Base-by-base conservation (phyloP, 805 yeast genomes). In the Hanseniaspora osmophila region DNA sequence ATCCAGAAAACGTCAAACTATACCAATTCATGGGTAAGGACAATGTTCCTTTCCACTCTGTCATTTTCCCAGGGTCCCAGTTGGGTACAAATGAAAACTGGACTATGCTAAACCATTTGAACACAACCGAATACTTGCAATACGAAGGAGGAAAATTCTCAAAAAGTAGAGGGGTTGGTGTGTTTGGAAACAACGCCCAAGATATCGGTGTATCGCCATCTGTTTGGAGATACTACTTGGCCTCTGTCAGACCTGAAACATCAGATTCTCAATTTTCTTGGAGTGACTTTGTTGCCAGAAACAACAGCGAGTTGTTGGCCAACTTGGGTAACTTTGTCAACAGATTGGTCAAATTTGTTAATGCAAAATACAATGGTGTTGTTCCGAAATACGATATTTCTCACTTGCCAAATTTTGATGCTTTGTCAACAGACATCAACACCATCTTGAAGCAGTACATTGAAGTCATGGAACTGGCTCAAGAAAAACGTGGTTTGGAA, bases 1-100 rank as follows among this genome's bases (percentile, higher is more conserved):
- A 83, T 59, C 94, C 95, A n/a, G 86, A 87, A 45, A 63, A 87
- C 50, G 96, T 92, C 51, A 67, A 83, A 52, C 70, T 92, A 53
- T 86, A 84, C 63, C 99, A 92, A 70, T 92, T 92, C 64, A 92
- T 92, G 99, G 99, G 99, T 66, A 92, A 92, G 64, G 99, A 92
- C 66, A 92, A 92, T 60, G 96, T 88, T 57, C 96, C 97, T 30
- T 92, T 92, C 85, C 99, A 92, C 62, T 83, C 96, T 1, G 98
- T 92, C 47, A 94, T 92, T 47, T 92, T 90, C 86, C 99, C 99
- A 49, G 80, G 94, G 39, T 68, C 94, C 27, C 82, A 80, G 65
- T 67, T 92, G 40, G 99, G 97, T 63, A 88, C 98, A 15, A 66
- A 73, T 16, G 90, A 90, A 47, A 58, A 71, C 42, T 92, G 97